Conservation (phyloP, 306 rosid genomes). For the Casuarina glauca region DNA sequence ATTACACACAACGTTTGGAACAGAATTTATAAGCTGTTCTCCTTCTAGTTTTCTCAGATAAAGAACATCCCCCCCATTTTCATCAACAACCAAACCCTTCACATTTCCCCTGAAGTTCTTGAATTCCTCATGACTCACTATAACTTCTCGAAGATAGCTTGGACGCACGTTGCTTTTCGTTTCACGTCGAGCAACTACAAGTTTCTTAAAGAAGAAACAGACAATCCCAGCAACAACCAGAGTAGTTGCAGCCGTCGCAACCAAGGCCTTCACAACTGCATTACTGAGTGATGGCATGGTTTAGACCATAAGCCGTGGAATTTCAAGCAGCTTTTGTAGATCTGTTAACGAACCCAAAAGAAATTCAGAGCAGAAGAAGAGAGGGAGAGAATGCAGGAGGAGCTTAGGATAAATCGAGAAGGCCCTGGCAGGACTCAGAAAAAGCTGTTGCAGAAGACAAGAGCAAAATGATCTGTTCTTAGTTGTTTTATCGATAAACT, state of each 20-base stretch:
- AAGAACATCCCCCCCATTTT: slow-evolving; percentile 50
- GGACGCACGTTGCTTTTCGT: slow-evolving; percentile 26
- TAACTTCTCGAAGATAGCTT: slow-evolving; percentile 38
- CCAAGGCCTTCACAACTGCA: slow-evolving; percentile 47
- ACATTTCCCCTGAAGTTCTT: slow-evolving; percentile 43
- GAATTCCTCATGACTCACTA: slow-evolving; percentile 31
- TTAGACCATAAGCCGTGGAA: neutral
- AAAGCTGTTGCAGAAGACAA: neutral
- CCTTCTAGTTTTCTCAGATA: slow-evolving; percentile 47
- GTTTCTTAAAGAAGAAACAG: slow-evolving; percentile 38
- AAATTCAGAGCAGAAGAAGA: slow-evolving; percentile 4
- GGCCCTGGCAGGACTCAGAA: neutral
- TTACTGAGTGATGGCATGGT: slow-evolving; percentile 37
- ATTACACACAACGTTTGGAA: slow-evolving; percentile 44
- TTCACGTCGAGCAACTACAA: slow-evolving; percentile 26
- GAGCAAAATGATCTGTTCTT: neutral
- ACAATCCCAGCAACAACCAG: slow-evolving; percentile 37
- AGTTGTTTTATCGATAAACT: neutral
- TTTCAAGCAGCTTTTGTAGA: neutral
- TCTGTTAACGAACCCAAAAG: neutral
- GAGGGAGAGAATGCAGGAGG: neutral
- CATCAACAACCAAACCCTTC: slow-evolving; percentile 48
- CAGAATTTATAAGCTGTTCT: slow-evolving; percentile 30
- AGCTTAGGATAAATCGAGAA: neutral
- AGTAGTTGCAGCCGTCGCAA: slow-evolving; percentile 50